These are phyloP conservation scores for Daedalea quercina DNA, from an alignment of 768 basidiomycete species.

Conservation along the genomic window DNA sequence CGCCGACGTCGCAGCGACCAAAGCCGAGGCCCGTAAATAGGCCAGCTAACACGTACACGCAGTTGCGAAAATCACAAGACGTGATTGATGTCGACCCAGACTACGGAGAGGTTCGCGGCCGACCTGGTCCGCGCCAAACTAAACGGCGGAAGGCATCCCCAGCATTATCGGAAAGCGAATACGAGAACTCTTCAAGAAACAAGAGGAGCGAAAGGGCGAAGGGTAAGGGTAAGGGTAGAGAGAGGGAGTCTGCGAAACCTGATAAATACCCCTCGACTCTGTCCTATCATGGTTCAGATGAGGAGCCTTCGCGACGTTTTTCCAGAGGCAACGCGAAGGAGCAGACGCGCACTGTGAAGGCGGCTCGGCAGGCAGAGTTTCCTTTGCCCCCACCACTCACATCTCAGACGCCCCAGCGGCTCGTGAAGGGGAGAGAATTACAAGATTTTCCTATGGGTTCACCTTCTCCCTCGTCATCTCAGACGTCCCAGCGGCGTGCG, in stretches of 20 bases:
- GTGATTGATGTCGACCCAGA: constrained; percentile 1
- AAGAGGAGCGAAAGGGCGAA: constrained; percentile 2
- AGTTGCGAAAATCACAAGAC: constrained; percentile 4
- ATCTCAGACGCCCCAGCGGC: neutral
- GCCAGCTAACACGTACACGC: neutral
- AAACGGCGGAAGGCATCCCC: constrained; percentile 1
- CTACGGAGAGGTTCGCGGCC: neutral
- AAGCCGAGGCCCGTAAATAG: constrained; percentile 3
- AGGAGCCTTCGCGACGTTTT: too few species aligned
- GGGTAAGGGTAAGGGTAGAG: neutral
- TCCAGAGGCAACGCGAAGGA: too few species aligned
- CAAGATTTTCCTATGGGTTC: neutral
- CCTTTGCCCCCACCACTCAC: neutral
- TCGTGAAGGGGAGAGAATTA: too few species aligned
- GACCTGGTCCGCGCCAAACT: neutral
- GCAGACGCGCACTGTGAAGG: too few species aligned
- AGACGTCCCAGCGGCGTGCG: neutral
- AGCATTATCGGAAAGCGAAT: constrained; percentile 1
- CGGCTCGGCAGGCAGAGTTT: too few species aligned
- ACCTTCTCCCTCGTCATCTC: constrained; percentile 3
- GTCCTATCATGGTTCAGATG: too few species aligned
- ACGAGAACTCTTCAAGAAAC: constrained; percentile 2
- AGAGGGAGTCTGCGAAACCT: neutral
- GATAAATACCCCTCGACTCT: neutral
- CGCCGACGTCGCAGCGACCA: neutral